A percentile compares a stretch with the other conserved stretches of the same genome.
Conservation (phyloP, 2,329 filamentous ascomycete genomes). For the Calonectria pteridis region DNA sequence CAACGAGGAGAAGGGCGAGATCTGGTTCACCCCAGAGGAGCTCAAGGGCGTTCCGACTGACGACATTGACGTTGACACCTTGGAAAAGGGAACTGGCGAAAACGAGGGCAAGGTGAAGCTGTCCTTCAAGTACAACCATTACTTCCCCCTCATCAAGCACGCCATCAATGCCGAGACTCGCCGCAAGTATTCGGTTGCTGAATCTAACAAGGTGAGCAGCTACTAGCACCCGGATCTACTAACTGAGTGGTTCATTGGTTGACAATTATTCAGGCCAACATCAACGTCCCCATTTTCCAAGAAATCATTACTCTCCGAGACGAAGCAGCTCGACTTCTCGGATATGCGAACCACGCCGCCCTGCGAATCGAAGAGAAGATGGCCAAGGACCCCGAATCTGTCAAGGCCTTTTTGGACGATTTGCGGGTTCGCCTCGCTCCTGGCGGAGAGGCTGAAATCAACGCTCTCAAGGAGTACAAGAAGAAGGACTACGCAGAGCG, state of each 20-base stretch:
- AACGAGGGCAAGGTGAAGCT: conserved; percentile 81
- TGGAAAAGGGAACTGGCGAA: conserved; percentile 79
- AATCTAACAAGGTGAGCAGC: conserved; percentile 78
- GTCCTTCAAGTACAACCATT: conserved; percentile 86
- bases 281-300: conserved; percentile 80
- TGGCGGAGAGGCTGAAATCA: conserved; percentile 78
- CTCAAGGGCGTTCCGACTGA: conserved; percentile 82
- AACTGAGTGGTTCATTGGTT: background rate
- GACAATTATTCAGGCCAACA: conserved; percentile 62
- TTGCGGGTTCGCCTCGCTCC: conserved; percentile 75
- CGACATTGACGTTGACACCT: conserved; percentile 69
- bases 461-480: conserved; percentile 80
- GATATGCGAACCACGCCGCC: conserved; percentile 81
- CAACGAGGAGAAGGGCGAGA: conserved; percentile 84
- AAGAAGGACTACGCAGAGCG: conserved; percentile 74
- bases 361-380: conserved; percentile 87
- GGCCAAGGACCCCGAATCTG: conserved; percentile 81
- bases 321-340: conserved; percentile 81
- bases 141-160: conserved; percentile 84
- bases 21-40: conserved; percentile 82
- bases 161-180: conserved; percentile 77
- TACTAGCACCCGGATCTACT: background rate
- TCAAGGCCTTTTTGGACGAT: conserved; percentile 79
- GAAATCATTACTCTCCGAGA: conserved; percentile 82
- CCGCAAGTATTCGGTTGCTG: conserved; percentile 76